A percentile compares a stretch with the other conserved stretches of the same genome.
These are phyloP conservation scores for Trichocladium antarcticum DNA, from an alignment of 495 filamentous ascomycete species.

Conservation along the genomic window DNA sequence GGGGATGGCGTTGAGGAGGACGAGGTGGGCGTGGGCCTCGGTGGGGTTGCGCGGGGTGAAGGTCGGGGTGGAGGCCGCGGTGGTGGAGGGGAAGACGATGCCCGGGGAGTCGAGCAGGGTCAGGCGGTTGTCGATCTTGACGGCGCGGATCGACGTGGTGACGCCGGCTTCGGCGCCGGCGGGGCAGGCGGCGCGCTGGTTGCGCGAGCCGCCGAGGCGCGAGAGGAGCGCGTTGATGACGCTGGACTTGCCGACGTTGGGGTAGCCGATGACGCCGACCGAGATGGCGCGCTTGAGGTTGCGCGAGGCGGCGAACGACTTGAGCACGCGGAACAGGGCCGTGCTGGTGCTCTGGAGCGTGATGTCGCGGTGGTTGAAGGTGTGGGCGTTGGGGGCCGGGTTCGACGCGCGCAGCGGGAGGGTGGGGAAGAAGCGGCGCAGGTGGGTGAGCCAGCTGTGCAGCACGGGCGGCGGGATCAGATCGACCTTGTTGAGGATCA, in stretches of 20 bases:
- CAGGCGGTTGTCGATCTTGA: conserved; percentile 91
- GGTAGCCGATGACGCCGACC: conserved; percentile 91
- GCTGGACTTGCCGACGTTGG: conserved; percentile 94
- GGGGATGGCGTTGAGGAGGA: conserved; percentile 83
- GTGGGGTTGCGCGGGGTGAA: conserved; percentile 47
- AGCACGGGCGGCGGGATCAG: conserved; percentile 72
- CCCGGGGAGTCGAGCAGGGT: conserved; percentile 92
- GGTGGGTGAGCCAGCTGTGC: conserved; percentile 71
- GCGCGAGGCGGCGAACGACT: conserved; percentile 74
- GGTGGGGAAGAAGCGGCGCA: conserved; percentile 86
- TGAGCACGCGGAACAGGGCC: conserved; percentile 80
- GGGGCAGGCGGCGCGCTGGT: conserved; percentile 57
- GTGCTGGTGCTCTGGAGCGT: conserved; percentile 78
- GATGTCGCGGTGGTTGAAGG: conserved; percentile 83
- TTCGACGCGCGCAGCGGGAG: conserved; percentile 80
- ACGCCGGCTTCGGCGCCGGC: conserved; percentile 89
- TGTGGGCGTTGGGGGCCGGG: conserved; percentile 73
- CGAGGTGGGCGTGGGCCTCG: conserved; percentile 70
- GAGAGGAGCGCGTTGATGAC: conserved; percentile 90
- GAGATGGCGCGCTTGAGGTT: conserved; percentile 81
- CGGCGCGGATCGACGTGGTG: conserved; percentile 74
- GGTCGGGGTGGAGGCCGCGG: conserved; percentile 22
- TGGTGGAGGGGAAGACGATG: conserved; percentile 72
- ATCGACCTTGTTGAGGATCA: conserved; percentile 96
- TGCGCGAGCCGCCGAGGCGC: conserved; percentile 53